Evolutionary conservation across 306 rosid genomes (phyloP).

Genomic region (Cicer arietinum): DNA sequence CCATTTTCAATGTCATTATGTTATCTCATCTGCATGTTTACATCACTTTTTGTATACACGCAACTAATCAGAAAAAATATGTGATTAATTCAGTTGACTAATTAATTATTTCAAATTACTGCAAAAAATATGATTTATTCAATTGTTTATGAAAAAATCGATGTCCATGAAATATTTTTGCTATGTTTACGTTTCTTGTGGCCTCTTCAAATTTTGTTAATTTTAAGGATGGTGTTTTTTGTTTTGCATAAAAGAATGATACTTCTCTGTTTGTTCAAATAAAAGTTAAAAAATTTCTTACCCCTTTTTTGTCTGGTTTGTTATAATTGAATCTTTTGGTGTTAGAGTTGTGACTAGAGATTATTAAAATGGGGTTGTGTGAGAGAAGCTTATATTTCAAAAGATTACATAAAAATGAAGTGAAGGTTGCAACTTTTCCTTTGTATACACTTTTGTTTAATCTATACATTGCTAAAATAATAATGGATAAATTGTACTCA

Average conservation of each 20-base stretch:
- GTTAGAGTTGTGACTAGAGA: neutral
- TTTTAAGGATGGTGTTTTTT: neutral
- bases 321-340: too few species aligned
- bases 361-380: neutral
- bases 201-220: neutral
- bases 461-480: neutral
- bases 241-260: neutral
- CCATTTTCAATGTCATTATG: neutral
- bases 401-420: neutral
- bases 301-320: neutral
- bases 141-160: too few species aligned
- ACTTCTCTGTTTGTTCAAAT: conserved; percentile 6
- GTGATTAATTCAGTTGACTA: too few species aligned
- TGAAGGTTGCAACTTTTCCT: conserved; percentile 24
- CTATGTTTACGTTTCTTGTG: neutral
- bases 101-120: too few species aligned
- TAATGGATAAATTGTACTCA: neutral
- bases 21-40: neutral
- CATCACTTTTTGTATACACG: too few species aligned
- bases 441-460: neutral
- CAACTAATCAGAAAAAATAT: too few species aligned
- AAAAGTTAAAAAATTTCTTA: neutral
- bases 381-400: neutral
- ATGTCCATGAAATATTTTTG: too few species aligned
- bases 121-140: too few species aligned